Evolutionary conservation across 1,284 basidiomycete species (phyloP).

Genomic region (Cryptococcus sp.): DNA sequence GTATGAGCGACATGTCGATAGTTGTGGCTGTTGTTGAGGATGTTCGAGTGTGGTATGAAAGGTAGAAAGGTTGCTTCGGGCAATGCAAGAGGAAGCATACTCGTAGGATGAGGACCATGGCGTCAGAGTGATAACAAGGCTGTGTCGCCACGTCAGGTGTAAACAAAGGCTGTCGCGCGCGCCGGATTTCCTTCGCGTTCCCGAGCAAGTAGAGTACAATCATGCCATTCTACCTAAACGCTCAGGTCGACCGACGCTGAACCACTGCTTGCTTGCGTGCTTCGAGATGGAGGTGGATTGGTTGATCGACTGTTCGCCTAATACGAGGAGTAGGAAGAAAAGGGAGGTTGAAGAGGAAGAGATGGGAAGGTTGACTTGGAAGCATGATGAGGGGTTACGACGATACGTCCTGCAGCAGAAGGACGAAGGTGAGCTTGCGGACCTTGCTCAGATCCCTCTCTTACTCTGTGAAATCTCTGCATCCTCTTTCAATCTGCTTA

Average conservation of each 20-base stretch:
- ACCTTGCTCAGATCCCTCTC: too few relatives aligned
- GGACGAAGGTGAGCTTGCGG: slow-evolving; percentile 20
- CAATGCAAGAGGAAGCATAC: too few relatives aligned
- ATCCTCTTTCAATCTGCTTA: too few relatives aligned
- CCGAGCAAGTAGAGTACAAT: too few relatives aligned
- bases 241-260: not conserved
- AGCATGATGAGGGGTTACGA: slow-evolving; percentile 17
- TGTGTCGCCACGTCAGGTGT: slow-evolving; percentile 4
- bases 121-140: too few relatives aligned
- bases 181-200: slow-evolving; percentile 1
- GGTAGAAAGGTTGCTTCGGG: not conserved
- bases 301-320: slow-evolving; percentile 12
- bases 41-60: not conserved
- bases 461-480: too few relatives aligned
- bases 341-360: slow-evolving; percentile 15
- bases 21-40: too few relatives aligned
- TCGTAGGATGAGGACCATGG: too few relatives aligned
- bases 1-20: slow-evolving; percentile 56
- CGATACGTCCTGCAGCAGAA: slow-evolving; percentile 13
- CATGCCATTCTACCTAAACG: not conserved
- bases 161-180: not conserved
- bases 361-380: slow-evolving; percentile 11
- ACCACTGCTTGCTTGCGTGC: not conserved
- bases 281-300: not conserved
- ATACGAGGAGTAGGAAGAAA: slow-evolving; percentile 16